Evolutionary conservation across 345 rosid genomes (phyloP).

Genomic region (Camelina sativa): DNA sequence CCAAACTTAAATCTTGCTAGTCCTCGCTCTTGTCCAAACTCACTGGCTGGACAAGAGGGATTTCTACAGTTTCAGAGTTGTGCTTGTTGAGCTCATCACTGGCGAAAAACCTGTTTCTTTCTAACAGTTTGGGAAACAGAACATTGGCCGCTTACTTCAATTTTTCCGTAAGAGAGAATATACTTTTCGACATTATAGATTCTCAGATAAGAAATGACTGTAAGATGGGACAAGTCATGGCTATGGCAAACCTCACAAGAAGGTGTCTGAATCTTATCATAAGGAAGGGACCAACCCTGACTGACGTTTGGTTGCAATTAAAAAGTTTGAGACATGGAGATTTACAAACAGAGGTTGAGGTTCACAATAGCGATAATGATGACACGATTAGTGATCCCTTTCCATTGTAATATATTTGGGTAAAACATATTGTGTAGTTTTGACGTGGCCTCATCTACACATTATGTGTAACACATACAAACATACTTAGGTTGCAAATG

Average conservation of each 20-base stretch:
- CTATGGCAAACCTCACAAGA: not conserved
- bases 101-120: not conserved
- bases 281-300: not conserved
- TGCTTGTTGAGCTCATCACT: not conserved
- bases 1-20: too few species aligned
- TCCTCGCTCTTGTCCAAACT: too few species aligned
- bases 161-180: not conserved
- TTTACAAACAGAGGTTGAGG: not conserved
- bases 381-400: not conserved
- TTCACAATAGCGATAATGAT: not conserved
- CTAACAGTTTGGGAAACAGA: not conserved
- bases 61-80: not conserved
- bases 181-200: not conserved
- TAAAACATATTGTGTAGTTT: slow-evolving; percentile 3
- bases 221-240: not conserved
- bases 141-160: not conserved
- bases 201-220: not conserved
- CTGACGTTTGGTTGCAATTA: not conserved
- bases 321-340: not conserved
- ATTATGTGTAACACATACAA: not conserved
- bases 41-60: not conserved
- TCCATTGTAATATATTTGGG: not conserved
- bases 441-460: slow-evolving; percentile 15
- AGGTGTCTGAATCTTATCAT: not conserved
- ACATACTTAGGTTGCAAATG: too few species aligned